Evolutionary conservation across 805 yeast genomes (phyloP).

Genomic region (Myxozyma geophila): DNA sequence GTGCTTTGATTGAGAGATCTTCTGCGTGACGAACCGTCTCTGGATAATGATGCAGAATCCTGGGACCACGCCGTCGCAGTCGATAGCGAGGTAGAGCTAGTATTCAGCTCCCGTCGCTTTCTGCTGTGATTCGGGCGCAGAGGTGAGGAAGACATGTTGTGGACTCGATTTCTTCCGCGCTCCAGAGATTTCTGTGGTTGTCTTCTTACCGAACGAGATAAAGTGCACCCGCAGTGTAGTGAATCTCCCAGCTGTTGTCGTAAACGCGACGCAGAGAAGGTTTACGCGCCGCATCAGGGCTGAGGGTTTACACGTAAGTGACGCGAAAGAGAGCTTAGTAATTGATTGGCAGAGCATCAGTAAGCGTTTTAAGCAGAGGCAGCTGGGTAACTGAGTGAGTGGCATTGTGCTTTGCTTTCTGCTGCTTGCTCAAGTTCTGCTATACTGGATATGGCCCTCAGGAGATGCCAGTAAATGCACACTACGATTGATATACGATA

Average conservation of each 20-base stretch:
- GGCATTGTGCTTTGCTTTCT: background rate
- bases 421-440: background rate
- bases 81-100: background rate
- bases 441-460: too few species aligned
- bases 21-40: background rate
- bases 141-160: background rate
- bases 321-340: background rate
- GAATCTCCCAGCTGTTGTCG: background rate
- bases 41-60: background rate
- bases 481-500: too few species aligned
- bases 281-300: slow-evolving; percentile 9
- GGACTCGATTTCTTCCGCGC: background rate
- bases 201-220: too few species aligned
- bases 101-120: background rate
- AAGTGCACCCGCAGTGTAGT: background rate
- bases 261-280: background rate
- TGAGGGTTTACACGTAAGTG: slow-evolving; percentile 9
- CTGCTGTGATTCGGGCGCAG: background rate
- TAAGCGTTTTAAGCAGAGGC: background rate
- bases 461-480: too few species aligned
- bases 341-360: background rate
- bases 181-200: too few species aligned
- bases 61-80: background rate
- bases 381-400: background rate
- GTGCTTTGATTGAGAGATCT: slow-evolving; percentile 2